Percentiles rank a stretch among this genome's conserved stretches.
Conservation (phyloP, 2,329 filamentous ascomycete genomes). For the Aschersonia sp. region DNA sequence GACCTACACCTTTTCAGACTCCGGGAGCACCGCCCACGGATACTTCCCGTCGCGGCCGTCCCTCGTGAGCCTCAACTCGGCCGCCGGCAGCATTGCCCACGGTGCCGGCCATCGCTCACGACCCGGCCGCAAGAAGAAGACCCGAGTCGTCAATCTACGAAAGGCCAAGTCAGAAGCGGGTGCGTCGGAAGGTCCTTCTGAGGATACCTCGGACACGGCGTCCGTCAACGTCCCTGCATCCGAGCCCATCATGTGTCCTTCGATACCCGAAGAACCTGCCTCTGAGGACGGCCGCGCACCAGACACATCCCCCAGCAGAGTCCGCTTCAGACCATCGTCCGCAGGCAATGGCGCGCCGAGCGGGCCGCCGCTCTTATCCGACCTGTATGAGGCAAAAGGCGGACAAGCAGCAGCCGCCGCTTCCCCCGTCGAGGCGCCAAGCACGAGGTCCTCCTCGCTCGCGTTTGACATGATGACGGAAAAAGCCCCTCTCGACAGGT, state of each 20-base stretch:
- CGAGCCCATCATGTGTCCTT: constrained; percentile 40
- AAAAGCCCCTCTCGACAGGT: constrained; percentile 14
- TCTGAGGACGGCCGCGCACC: constrained; percentile 23
- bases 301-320: constrained; percentile 18
- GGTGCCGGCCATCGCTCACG: constrained; percentile 47
- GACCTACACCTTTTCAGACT: constrained; percentile 62
- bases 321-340: constrained; percentile 21
- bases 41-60: constrained; percentile 55
- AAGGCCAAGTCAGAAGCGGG: constrained; percentile 40
- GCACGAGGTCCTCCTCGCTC: constrained; percentile 1
- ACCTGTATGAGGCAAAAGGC: constrained; percentile 9
- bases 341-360: constrained; percentile 6
- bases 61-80: constrained; percentile 45
- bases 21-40: constrained; percentile 46
- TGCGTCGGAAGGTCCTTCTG: constrained; percentile 33
- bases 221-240: constrained; percentile 46
- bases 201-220: constrained; percentile 33
- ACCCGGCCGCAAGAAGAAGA: constrained; percentile 64
- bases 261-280: constrained; percentile 45
- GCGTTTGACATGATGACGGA: constrained; percentile 4
- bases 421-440: too few relatives aligned
- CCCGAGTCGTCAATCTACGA: constrained; percentile 68
- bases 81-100: constrained; percentile 46
- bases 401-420: constrained; percentile 9
- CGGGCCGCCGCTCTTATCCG: constrained; percentile 11